Evolutionary conservation across 371 early-diverging fungal genomes (phyloP), one percentile per base, ranked within the genome.

Genomic region (Dichotomocladium elegans): DNA sequence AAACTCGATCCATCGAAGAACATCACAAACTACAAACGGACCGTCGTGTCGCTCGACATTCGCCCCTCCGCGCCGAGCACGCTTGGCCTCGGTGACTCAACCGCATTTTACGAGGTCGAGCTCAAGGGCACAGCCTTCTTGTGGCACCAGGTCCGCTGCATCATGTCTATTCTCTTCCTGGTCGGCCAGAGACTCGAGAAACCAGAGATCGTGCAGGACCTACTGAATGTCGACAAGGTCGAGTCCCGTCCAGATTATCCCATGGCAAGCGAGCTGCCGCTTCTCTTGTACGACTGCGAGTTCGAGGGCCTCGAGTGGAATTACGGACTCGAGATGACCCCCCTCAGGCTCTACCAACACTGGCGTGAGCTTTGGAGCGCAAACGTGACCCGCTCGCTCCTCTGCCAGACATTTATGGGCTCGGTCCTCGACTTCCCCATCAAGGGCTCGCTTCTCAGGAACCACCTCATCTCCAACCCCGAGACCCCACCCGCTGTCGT

Each of bases 121-220:
- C 64, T 93, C 21, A 72, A 75, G 15, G 95, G 95, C 15, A 84
- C 86, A 0, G 95, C 96, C 12, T 98, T 97, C 53, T 68, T 98
- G 34, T 97, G 95, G 95, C 97, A 97, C 74, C 97, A 96, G 70
- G 95, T 98, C 28, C 88, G 98, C 33, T 95, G 92, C 66, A 94
- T 97, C 83, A 92, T 94, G 88, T 86, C 93, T 0, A 71, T 96
- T 8, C 61, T 98, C 31, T 89, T 95, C 52, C 68, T 90, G 30
- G 83, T 96, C 4, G 98, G 98, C 4, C 70, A 70, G 66, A 67
- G 54, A 19, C 55, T 59, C 53, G 80, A 74, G 52, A 30, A 55
- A 27, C 69, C 78, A n/a, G 72, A 66, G 40, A 60, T 64, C 4
- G 49, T 70, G 17, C 46, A 63, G 12, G 63, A 72, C 37, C 40